Percentiles rank a stretch among this genome's conserved stretches.
Evolutionary conservation across 768 basidiomycete species (phyloP).

Genomic region (Termitomyces sp.): DNA sequence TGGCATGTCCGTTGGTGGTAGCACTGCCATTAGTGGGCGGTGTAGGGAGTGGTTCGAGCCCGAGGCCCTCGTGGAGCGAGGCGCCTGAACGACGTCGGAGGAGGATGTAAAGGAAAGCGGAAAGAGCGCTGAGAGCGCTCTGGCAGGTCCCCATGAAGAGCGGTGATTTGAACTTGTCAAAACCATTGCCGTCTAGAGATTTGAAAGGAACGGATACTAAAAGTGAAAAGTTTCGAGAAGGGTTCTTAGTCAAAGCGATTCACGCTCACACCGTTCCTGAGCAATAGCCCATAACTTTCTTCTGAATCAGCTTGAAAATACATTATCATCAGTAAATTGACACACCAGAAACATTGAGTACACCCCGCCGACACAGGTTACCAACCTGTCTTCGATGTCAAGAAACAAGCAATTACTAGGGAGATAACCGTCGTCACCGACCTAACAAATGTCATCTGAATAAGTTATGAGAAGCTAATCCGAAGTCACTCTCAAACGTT

Average conservation of each 20-base stretch:
- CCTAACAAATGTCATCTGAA: conserved; percentile 21
- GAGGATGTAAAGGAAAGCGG: conserved; percentile 72
- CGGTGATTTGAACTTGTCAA: conserved; percentile 79
- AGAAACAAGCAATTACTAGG: not conserved
- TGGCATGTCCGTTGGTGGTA: conserved; percentile 22
- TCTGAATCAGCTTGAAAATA: not conserved
- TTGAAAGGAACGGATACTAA: conserved; percentile 83
- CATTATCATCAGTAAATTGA: conserved; percentile 1
- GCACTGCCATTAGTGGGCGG: conserved; percentile 15
- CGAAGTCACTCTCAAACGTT: not conserved
- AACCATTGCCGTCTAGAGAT: conserved; percentile 52
- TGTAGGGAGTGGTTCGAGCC: conserved; percentile 40
- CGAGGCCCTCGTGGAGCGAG: conserved; percentile 52
- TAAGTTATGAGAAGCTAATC: not conserved
- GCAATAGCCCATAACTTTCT: conserved; percentile 83
- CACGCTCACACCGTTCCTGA: conserved; percentile 79
- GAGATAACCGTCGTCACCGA: not conserved
- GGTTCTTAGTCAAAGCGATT: not conserved
- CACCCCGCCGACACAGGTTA: conserved; percentile 77
- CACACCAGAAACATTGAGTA: conserved; percentile 90
- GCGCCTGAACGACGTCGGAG: conserved; percentile 50
- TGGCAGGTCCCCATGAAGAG: conserved; percentile 84
- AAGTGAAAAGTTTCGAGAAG: not conserved
- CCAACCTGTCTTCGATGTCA: conserved; percentile 41
- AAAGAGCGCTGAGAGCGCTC: conserved; percentile 69